Evolutionary conservation across 2,329 filamentous ascomycete genomes (phyloP).

Genomic region (Sclerotinia glacialis): DNA sequence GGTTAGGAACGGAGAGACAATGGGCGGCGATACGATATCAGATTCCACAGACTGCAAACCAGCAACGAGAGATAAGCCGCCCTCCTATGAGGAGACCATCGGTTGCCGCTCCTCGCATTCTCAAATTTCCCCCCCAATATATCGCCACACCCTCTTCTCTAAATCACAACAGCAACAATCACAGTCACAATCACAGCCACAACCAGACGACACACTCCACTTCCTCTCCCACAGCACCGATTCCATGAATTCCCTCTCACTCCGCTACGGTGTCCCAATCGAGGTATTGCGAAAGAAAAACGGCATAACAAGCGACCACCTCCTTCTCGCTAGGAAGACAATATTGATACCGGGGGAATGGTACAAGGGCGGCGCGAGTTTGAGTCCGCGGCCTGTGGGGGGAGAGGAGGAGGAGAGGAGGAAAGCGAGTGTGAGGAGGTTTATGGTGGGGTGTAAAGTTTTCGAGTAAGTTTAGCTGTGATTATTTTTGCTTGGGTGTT

Average conservation of each 20-base stretch:
- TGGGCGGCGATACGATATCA: background rate
- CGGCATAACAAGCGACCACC: constrained; percentile 67
- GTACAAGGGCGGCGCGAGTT: constrained; percentile 63
- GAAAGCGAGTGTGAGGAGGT: constrained; percentile 68
- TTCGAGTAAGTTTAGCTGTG: constrained; percentile 56
- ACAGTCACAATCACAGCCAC: constrained; percentile 27
- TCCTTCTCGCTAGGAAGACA: constrained; percentile 66
- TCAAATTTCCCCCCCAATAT: constrained; percentile 29
- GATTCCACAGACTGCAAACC: background rate
- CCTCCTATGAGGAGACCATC: background rate
- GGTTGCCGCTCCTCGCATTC: constrained; percentile 4
- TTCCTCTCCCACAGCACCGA: constrained; percentile 71
- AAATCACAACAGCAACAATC: constrained; percentile 23
- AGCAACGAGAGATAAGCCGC: background rate
- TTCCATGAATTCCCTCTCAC: constrained; percentile 63
- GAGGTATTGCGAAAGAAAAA: constrained; percentile 63
- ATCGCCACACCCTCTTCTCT: constrained; percentile 42
- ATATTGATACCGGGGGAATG: constrained; percentile 68
- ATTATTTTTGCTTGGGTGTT: background rate
- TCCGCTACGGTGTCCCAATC: constrained; percentile 68
- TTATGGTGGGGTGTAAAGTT: constrained; percentile 78
- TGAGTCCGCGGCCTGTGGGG: constrained; percentile 69
- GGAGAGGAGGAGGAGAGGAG: constrained; percentile 70
- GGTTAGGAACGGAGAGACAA: constrained; percentile 52
- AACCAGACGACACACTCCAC: constrained; percentile 65